Percentiles rank a stretch among this genome's conserved stretches.
Evolutionary conservation across 129 eudicot species (phyloP).

Genomic region (Gnaphalium uliginosum): DNA sequence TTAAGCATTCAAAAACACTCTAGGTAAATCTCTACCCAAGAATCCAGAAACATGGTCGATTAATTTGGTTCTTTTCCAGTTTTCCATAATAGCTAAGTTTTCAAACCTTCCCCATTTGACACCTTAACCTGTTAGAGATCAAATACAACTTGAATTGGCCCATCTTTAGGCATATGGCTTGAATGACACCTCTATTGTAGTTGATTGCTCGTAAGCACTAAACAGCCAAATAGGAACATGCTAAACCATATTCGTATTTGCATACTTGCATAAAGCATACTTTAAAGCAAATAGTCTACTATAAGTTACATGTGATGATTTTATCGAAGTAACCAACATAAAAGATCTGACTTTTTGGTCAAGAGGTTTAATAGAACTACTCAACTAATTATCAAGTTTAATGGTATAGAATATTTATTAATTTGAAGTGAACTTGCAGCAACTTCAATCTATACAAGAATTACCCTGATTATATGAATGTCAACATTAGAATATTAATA

Average conservation of each 20-base stretch:
- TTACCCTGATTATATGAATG: no score
- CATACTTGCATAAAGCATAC: neutral
- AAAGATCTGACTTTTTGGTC: no score
- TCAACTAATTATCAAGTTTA: neutral
- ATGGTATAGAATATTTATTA: neutral
- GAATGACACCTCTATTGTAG: neutral
- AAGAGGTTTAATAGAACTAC: neutral
- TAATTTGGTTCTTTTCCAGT: no score
- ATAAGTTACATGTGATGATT: neutral
- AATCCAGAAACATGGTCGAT: no score
- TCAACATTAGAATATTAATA: no score
- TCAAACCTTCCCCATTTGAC: neutral
- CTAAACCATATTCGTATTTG: no score
- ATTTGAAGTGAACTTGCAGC: neutral
- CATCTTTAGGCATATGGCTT: neutral
- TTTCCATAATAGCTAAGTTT: no score
- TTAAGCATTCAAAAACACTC: neutral
- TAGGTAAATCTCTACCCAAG: neutral
- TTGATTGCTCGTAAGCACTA: neutral
- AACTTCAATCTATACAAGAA: neutral
- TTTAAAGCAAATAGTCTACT: neutral
- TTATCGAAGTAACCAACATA: no score
- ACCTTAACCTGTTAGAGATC: neutral
- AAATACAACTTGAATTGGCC: neutral
- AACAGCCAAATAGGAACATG: neutral